phyloP scores from a whole-genome alignment of 148 eudicot species.

The Vaccinium darrowii region DNA sequence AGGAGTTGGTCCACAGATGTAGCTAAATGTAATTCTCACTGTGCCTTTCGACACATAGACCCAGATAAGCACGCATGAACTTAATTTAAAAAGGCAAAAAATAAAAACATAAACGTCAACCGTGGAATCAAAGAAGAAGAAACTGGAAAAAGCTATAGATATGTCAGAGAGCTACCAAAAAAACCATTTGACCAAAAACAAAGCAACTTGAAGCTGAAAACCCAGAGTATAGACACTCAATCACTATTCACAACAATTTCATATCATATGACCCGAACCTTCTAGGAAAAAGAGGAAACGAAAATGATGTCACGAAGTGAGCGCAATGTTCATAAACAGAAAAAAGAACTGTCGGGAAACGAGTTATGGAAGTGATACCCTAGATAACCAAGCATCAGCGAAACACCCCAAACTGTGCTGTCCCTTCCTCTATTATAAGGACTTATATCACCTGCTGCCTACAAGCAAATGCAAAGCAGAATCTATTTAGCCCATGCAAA shows the following conservation, averaged over 20 bases:
- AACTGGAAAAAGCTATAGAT: background rate
- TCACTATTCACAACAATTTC: slow-evolving; percentile 5
- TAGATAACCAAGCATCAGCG: slow-evolving; percentile 95
- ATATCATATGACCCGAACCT: background rate
- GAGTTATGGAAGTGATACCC: slow-evolving; percentile 51
- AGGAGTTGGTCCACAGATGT: background rate
- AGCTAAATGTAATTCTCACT: background rate
- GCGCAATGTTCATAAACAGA: background rate
- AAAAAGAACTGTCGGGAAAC: background rate
- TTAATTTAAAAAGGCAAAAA: background rate
- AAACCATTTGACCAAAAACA: slow-evolving; percentile 7
- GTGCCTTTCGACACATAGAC: background rate
- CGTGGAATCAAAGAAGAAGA: background rate
- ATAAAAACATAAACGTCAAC: background rate
- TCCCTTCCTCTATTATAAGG: slow-evolving; percentile 84
- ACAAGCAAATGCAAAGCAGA: slow-evolving; percentile 25
- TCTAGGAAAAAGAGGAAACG: background rate
- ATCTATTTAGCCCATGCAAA: slow-evolving; percentile 6
- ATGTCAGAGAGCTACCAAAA: background rate
- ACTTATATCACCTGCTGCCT: slow-evolving; percentile 80
- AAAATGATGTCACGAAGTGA: background rate
- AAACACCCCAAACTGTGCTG: slow-evolving; percentile 95
- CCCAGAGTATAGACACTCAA: background rate
- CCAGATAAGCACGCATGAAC: background rate
- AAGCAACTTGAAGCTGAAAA: background rate